These are phyloP conservation scores for Picochlorum sp. DNA, from an alignment of 139 green algal genomes.

Conservation along the genomic window DNA sequence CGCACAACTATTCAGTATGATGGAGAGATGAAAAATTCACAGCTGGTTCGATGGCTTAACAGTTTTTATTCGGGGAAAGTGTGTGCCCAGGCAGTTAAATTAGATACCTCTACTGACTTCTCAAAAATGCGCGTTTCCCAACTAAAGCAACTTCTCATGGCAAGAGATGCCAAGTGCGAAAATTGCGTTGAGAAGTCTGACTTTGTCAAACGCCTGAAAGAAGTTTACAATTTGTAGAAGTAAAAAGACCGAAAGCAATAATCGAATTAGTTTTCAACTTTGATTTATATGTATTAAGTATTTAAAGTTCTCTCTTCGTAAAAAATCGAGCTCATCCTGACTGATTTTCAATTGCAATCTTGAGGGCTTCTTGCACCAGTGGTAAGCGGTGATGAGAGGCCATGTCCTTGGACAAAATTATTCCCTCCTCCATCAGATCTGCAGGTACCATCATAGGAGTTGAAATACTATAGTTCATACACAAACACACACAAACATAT, in stretches of 20 bases:
- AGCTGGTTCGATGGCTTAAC: slow-evolving; percentile 40
- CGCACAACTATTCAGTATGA: not conserved
- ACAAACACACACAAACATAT: too few relatives aligned
- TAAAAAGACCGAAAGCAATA: too few relatives aligned
- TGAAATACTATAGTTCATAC: too few relatives aligned
- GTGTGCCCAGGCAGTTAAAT: slow-evolving; percentile 35
- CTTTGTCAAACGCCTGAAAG: slow-evolving; percentile 37
- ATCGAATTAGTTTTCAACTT: too few relatives aligned
- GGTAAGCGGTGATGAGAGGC: slow-evolving; percentile 2
- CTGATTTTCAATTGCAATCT: not conserved
- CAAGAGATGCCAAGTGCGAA: slow-evolving; percentile 35
- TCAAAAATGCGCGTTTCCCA: slow-evolving; percentile 38
- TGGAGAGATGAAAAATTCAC: slow-evolving; percentile 47
- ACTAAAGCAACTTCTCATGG: slow-evolving; percentile 58
- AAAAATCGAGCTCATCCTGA: not conserved
- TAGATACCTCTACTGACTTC: slow-evolving; percentile 49
- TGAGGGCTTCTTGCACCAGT: not conserved
- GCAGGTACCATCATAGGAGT: too few relatives aligned
- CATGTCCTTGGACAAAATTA: slow-evolving; percentile 19
- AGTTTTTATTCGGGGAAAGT: slow-evolving; percentile 48
- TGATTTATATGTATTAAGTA: too few relatives aligned
- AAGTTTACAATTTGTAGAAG: slow-evolving; percentile 8
- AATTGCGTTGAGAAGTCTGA: slow-evolving; percentile 68
- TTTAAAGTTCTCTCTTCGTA: too few relatives aligned
- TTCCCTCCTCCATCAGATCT: slow-evolving; percentile 22